Percentiles rank a stretch among this genome's conserved stretches.
These are phyloP conservation scores for Thelonectria olida DNA, from an alignment of 2,329 filamentous ascomycete genomes.

Conservation along the genomic window DNA sequence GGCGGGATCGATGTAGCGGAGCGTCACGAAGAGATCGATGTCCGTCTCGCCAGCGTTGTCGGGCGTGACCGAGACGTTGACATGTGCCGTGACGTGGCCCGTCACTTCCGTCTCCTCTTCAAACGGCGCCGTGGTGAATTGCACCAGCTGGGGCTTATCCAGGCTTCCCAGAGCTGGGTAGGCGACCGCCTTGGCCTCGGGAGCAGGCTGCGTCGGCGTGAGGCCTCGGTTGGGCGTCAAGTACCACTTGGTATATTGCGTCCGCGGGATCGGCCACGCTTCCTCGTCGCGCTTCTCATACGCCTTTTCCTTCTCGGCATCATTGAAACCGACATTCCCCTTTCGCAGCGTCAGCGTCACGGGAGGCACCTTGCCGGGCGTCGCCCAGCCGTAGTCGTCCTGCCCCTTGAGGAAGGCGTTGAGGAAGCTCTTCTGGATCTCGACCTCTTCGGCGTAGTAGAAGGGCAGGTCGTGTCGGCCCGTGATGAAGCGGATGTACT, in stretches of 20 bases:
- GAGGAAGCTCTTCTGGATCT: slow-evolving; percentile 73
- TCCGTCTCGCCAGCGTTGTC: slow-evolving; percentile 54
- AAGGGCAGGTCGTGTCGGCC: slow-evolving; percentile 78
- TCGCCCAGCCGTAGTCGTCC: slow-evolving; percentile 65
- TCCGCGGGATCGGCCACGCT: slow-evolving; percentile 74
- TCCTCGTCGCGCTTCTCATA: slow-evolving; percentile 65
- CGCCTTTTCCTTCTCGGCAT: slow-evolving; percentile 65
- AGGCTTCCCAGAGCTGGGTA: slow-evolving; percentile 69
- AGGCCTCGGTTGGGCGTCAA: slow-evolving; percentile 60
- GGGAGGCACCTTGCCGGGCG: slow-evolving; percentile 62
- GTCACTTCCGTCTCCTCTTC: slow-evolving; percentile 74
- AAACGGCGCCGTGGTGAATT: slow-evolving; percentile 67
- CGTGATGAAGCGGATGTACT: slow-evolving; percentile 75
- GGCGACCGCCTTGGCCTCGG: slow-evolving; percentile 53
- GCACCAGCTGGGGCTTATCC: slow-evolving; percentile 61
- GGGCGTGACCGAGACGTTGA: slow-evolving; percentile 71
- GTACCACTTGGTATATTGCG: slow-evolving; percentile 69
- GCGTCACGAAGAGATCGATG: slow-evolving; percentile 71
- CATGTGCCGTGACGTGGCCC: slow-evolving; percentile 70
- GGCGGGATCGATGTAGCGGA: slow-evolving; percentile 64
- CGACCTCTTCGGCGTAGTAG: slow-evolving; percentile 75
- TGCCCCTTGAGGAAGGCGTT: slow-evolving; percentile 77
- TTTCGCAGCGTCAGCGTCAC: slow-evolving; percentile 71
- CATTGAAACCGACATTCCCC: slow-evolving; percentile 73
- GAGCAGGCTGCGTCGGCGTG: slow-evolving; percentile 5